A percentile compares a stretch with the other conserved stretches of the same genome.
These are phyloP conservation scores for Huiozyma sinensis DNA, from an alignment of 805 yeast species.

Conservation along the genomic window DNA sequence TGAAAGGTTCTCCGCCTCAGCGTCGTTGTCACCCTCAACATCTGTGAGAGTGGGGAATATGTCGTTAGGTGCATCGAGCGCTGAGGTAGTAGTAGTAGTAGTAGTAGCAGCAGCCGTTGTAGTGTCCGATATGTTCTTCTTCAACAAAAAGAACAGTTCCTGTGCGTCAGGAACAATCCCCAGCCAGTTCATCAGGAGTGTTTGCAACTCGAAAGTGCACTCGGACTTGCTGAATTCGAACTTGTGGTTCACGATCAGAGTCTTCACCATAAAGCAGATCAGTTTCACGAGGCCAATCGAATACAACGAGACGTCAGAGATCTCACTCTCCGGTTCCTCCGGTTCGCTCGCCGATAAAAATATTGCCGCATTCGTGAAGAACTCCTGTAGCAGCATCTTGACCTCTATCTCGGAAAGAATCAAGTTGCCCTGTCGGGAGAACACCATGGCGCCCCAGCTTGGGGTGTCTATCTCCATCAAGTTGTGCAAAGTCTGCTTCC, in stretches of 20 bases:
- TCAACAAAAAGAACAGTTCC: constrained; percentile 38
- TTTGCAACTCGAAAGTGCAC: constrained; percentile 48
- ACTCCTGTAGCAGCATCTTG: constrained; percentile 61
- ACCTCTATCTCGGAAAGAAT: constrained; percentile 47
- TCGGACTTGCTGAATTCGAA: constrained; percentile 40
- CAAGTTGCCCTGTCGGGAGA: constrained; percentile 49
- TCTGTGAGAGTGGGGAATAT: background rate
- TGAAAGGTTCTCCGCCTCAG: background rate
- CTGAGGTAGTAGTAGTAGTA: background rate
- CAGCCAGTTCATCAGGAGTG: constrained; percentile 54
- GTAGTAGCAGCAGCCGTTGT: background rate
- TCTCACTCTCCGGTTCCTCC: constrained; percentile 7
- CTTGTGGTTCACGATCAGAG: constrained; percentile 36
- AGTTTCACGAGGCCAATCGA: constrained; percentile 38
- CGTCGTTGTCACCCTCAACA: constrained; percentile 1
- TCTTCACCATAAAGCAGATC: constrained; percentile 53
- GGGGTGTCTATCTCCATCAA: constrained; percentile 1
- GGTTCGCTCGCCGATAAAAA: constrained; percentile 24
- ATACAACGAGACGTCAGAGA: constrained; percentile 22
- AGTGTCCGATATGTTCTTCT: constrained; percentile 11
- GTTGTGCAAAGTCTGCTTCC: constrained; percentile 4
- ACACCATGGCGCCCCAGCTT: constrained; percentile 15
- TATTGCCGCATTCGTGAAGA: constrained; percentile 45
- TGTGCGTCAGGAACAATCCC: constrained; percentile 54
- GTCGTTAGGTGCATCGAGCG: background rate